These are phyloP conservation scores for Heimioporus punctisporus DNA, from an alignment of 1,284 basidiomycete genomes.

Conservation along the genomic window DNA sequence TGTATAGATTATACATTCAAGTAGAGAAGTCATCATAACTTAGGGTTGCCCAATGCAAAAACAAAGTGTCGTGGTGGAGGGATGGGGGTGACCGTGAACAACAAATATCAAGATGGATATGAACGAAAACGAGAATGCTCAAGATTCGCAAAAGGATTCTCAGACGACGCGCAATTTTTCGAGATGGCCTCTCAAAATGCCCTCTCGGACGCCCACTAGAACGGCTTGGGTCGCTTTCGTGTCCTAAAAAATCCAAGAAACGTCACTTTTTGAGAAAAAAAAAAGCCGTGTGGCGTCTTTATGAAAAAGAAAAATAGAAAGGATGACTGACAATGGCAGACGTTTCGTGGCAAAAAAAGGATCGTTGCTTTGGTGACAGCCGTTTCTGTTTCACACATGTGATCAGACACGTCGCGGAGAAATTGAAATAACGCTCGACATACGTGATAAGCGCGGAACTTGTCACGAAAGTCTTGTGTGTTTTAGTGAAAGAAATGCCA, in stretches of 20 bases:
- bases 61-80: too few relatives aligned
- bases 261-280: too few relatives aligned
- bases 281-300: background rate
- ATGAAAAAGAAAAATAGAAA: constrained; percentile 1
- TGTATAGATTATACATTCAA: too few relatives aligned
- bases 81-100: too few relatives aligned
- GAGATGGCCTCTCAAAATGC: constrained; percentile 29
- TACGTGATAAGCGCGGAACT: constrained; percentile 52
- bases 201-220: constrained; percentile 39
- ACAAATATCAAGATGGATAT: too few relatives aligned
- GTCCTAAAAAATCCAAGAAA: constrained; percentile 36
- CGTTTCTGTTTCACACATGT: constrained; percentile 38
- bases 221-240: constrained; percentile 49
- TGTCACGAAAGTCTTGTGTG: constrained; percentile 50
- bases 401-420: constrained; percentile 2
- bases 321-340: constrained; percentile 51
- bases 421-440: constrained; percentile 13
- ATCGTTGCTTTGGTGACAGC: constrained; percentile 45
- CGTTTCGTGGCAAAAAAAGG: constrained; percentile 53
- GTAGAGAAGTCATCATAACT: too few relatives aligned
- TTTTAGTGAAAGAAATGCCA: background rate
- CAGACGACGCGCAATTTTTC: constrained; percentile 31
- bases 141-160: too few relatives aligned
- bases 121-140: too few relatives aligned
- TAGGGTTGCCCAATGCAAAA: too few relatives aligned